Base-by-base conservation (phyloP, 1,284 basidiomycete species). In the Boletus sp. region DNA sequence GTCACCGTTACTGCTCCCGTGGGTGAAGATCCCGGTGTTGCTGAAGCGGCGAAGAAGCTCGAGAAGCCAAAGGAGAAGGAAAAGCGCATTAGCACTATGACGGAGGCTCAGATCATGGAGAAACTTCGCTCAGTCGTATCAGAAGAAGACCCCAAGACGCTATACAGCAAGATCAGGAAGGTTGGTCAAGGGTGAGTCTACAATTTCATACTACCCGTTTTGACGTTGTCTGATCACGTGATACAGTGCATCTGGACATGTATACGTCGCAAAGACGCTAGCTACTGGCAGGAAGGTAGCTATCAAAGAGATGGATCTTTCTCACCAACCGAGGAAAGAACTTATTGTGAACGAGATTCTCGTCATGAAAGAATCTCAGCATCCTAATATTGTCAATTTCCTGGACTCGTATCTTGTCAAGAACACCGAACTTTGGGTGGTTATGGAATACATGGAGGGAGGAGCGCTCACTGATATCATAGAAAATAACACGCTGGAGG, bases 381-480 rank as follows among this genome's bases (percentile, higher is more conserved):
- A 99, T 68, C 93, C 94, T 34, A 99, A 99, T 67, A 97, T 99
- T 57, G 95, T 98, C 74, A 99, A 98, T 72, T 99, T 94, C 72
- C 73, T 98, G 44, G 90, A 97, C 26, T 84, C 91, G 8, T 97
- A 94, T 72, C 80, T 98, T 35, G 82, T 98, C 46, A 89, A 88
- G 70, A 87, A 79, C 66, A 87, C 80, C 48, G 94, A 98, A 66
- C 80, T 99, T n/a, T 99, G 95, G 95, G 94, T 99, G 37, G 94
- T 98, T 50, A 98, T 99, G 95, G 95, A 99, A 72, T 98, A 91
- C 67, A 99, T 99, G 95, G 95, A 98, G 69, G 95, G 96, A 39
- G 96, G 95, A 43, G 92, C 94, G 12, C 72, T 99, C 57, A 98
- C 94, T 12, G 96, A 99, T 70, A 88, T 99, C 41, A 98, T 99